Base-by-base conservation (phyloP, 2,329 filamentous ascomycete genomes). In the Alternaria brassicicola region DNA sequence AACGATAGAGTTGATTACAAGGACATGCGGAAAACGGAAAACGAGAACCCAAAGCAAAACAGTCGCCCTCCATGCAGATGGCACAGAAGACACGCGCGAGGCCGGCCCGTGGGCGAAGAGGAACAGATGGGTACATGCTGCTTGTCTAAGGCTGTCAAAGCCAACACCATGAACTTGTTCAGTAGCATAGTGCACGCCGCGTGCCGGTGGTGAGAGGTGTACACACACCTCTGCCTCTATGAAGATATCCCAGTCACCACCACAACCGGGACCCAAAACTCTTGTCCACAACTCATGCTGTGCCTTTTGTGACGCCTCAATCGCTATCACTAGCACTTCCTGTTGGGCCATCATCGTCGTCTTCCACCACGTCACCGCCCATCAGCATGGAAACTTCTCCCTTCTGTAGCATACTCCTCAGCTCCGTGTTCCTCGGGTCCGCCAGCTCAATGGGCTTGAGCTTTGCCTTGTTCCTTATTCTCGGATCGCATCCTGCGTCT, bases 401-500 rank as follows among this genome's bases (percentile, higher is more conserved):
- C 78, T 87, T 86, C 77, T 88, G 83, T 70, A 94, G 84, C 57
- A 89, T 78, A 42, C 84, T 82, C 63, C 84, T 81, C 52, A 93
- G 80, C 52, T 82, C 84, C 23, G 73, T 72, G 77, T 93, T 92
- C 46, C 83, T 73, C 15, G 90, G 91, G 77, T 94, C 91, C 53
- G 89, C 88, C 61, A 94, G 84, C 77, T 93, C 88, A 52, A 85
- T 73, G 26, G 91, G 84, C 49, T 88, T 91, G 59, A 92, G 83
- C 69, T 89, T 88, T 52, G 86, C 89, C 78, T 89, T 90, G 81
- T 94, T 94, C 76, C 82, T 80, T 80, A 86, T 82, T 65, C 82
- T 79, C 9, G 85, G 83, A 71, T 88, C 85, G 62, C 84, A 86
- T 57, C 92, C 92, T 53, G 91, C 91, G 79, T 95, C 91, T 64